Base-by-base conservation (phyloP, 2,329 filamentous ascomycete species). In the Sporothrix variecibatus region DNA sequence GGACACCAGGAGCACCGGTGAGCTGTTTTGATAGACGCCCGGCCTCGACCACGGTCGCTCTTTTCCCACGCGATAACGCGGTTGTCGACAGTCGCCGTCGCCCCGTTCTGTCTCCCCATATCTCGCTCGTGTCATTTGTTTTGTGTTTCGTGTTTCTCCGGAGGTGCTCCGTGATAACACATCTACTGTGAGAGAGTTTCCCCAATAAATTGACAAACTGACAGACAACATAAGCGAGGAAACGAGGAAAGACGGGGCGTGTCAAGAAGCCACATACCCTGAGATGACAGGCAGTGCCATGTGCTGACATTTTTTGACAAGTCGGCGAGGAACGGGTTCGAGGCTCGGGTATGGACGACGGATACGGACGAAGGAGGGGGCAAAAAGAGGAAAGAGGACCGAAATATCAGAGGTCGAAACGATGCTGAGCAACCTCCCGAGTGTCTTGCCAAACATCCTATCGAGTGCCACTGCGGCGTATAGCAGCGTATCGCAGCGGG, bases 401-500 rank as follows among this genome's bases (percentile, higher is more conserved):
- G 51, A 72, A 4, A 49, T 11, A 23, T 26, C 26, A 43, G 12
- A 40, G 31, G 23, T 26, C 26, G 26, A 51, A 65, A 34, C 5
- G 15, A n/a, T 23, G 31, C n/a, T 38, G 58, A 40, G 31, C 58
- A 40, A 23, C 17, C 20, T 67, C 38, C 62, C 38, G 60, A 62
- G 15, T 1, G 5, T 38, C 5, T 8, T 26, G 51, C 7, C 51
- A n/a, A 53, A n/a, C 12, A 23, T 43, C 28, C 17, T 65, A 34
- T 31, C 38, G 62, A 64, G 17, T 1, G 15, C 20, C 5, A 34
- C 11, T 34, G 12, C 26, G 9, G 58, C 31, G 31, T 46, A 65
- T 43, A 11, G 62, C 62, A 46, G 62, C 62, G 23, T 67, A 67
- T 67, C 38, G 38, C 62, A 67, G 8, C 60, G 60, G 60, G 38